These are phyloP conservation scores for Collybia sp. DNA, from an alignment of 768 basidiomycete genomes.

Conservation along the genomic window DNA sequence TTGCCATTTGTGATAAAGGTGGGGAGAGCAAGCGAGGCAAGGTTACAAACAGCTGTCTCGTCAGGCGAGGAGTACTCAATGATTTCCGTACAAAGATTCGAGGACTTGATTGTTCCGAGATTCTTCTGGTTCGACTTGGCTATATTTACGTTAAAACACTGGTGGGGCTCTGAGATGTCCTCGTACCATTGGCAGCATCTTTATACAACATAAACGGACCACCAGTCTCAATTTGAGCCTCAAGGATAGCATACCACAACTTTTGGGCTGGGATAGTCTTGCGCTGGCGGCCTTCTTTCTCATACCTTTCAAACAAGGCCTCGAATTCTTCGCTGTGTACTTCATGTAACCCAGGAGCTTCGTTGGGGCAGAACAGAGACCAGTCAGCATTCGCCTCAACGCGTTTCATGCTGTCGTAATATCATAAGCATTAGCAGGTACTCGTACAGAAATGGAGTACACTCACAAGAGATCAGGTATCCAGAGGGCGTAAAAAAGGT, in stretches of 20 bases:
- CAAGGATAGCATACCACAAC: conserved; percentile 96
- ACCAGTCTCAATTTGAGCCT: conserved; percentile 97
- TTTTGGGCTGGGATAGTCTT: conserved; percentile 92
- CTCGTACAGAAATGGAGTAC: conserved; percentile 19
- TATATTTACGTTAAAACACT: conserved; percentile 20
- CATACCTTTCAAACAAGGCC: conserved; percentile 79
- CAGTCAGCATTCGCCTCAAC: conserved; percentile 87
- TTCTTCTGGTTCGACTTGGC: conserved; percentile 99
- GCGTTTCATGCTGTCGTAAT: conserved; percentile 78
- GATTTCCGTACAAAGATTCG: conserved; percentile 98
- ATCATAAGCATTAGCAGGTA: conserved; percentile 1
- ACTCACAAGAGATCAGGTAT: conserved; percentile 89
- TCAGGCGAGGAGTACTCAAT: conserved; percentile 98
- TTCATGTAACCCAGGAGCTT: conserved; percentile 87
- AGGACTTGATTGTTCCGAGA: conserved; percentile 98
- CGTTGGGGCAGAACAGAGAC: conserved; percentile 97
- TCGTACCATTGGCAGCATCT: conserved; percentile 82
- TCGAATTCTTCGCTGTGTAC: conserved; percentile 91
- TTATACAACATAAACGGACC: conserved; percentile 99
- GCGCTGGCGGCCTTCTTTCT: conserved; percentile 82
- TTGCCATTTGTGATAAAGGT: conserved; percentile 77
- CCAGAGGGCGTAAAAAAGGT: conserved; percentile 98
- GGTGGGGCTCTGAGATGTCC: conserved; percentile 16
- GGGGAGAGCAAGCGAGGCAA: conserved; percentile 94
- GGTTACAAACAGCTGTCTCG: conserved; percentile 97